Evolutionary conservation across 225 moss, liverwort and hornwort species (phyloP).

Genomic region (Polytrichum formosum): DNA sequence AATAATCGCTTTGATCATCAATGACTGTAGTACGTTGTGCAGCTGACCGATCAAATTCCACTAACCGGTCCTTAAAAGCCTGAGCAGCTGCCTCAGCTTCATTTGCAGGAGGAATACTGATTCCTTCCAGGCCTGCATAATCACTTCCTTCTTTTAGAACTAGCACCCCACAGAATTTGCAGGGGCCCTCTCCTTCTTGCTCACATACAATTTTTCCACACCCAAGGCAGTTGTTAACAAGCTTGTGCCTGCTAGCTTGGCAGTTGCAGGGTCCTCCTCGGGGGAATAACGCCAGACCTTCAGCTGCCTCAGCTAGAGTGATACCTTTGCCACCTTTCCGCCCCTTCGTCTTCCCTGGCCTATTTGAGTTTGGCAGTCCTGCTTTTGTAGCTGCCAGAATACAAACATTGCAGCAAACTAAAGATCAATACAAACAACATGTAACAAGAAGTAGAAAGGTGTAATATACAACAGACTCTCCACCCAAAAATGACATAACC

Average conservation of each 20-base stretch:
- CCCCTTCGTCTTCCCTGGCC: constrained; percentile 54
- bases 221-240: constrained; percentile 90
- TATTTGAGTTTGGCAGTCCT: constrained; percentile 43
- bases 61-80: constrained; percentile 86
- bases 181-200: constrained; percentile 98
- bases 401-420: constrained; percentile 20
- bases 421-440: neutral
- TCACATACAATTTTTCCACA: constrained; percentile 94
- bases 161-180: constrained; percentile 76
- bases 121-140: constrained; percentile 86
- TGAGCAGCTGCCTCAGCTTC: constrained; percentile 83
- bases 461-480: too few relatives aligned
- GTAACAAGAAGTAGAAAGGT: too few relatives aligned
- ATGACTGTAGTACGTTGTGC: constrained; percentile 86
- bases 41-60: constrained; percentile 83
- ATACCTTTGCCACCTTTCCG: constrained; percentile 79
- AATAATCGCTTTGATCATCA: constrained; percentile 97
- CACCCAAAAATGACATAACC: too few relatives aligned
- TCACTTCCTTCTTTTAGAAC: constrained; percentile 93
- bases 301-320: constrained; percentile 79
- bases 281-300: constrained; percentile 67
- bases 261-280: constrained; percentile 77
- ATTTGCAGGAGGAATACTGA: constrained; percentile 54
- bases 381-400: constrained; percentile 29
- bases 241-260: constrained; percentile 84